Evolutionary conservation across 768 basidiomycete genomes (phyloP), one percentile per base, ranked within the genome.

Genomic region (Psilocybe subaeruginosa): DNA sequence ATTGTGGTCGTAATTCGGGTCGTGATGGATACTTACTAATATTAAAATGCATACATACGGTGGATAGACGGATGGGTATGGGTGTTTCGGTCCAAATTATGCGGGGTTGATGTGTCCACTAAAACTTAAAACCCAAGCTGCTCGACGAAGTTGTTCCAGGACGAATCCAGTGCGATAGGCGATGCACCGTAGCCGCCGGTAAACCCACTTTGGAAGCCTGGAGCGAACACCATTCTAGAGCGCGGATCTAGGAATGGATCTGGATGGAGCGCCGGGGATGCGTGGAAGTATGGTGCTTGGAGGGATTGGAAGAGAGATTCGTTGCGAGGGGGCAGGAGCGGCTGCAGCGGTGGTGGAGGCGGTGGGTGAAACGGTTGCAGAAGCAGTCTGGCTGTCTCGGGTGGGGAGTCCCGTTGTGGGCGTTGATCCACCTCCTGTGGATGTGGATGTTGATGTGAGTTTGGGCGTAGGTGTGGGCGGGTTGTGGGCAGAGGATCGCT

Each of bases 141-240:
- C 69, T 89, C 86, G 47, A 88, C 83, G 47, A 91, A 86, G 62
- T 78, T 82, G 68, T 85, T 83, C 88, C 88, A 91, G 0, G 85
- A 82, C 16, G 86, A 74, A 67, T 90, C 86, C 56, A 89, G 65
- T 31, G 78, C 71, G 7, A 70, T 59, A 0, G 67, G 54, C 2
- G 67, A 60, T 6, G 64, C 58, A 1, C 52, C 61, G 35, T 58
- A 66, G 0, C 62, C 68, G 31, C 62, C 60, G 11, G 59, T 56
- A 56, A 65, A 69, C 9, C 66, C 66, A 27, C 60, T 64, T 48
- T 66, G 65, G 43, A 69, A 66, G 0, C 61, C 62, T 3, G 56
- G 60, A 11, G 58, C 54, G 39, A 54, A 35, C 23, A 56, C 35
- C 60, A 51, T 57, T 48, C 45, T 56, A 5, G 41, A 12, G 49